These are phyloP conservation scores for Mycena metata DNA, from an alignment of 768 basidiomycete genomes.

Conservation along the genomic window DNA sequence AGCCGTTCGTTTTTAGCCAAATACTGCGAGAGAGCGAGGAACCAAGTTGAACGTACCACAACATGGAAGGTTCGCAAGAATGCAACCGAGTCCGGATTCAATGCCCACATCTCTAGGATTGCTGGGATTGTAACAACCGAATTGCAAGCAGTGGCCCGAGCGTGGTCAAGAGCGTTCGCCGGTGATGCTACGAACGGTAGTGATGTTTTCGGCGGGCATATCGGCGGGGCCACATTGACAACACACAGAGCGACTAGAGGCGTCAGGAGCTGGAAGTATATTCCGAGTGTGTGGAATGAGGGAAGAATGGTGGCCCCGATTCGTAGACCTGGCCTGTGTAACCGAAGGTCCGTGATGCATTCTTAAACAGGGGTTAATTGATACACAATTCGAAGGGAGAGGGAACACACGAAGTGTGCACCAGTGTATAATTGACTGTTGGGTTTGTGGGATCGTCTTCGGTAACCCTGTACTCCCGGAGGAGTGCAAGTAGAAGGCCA, in stretches of 20 bases:
- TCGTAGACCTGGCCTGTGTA: slow-evolving; percentile 1
- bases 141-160: slow-evolving; percentile 45
- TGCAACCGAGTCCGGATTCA: slow-evolving; percentile 44
- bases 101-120: slow-evolving; percentile 54
- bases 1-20: neutral
- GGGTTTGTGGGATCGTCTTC: slow-evolving; percentile 55
- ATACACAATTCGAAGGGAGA: no score
- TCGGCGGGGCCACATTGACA: slow-evolving; percentile 32
- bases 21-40: no score
- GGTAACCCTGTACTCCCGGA: slow-evolving; percentile 65
- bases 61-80: slow-evolving; percentile 41
- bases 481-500: slow-evolving; percentile 48
- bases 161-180: slow-evolving; percentile 54
- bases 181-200: slow-evolving; percentile 56
- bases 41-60: slow-evolving; percentile 38
- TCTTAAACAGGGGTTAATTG: no score
- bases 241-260: slow-evolving; percentile 32
- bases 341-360: slow-evolving; percentile 10
- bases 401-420: slow-evolving; percentile 49
- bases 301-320: slow-evolving; percentile 42
- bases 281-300: slow-evolving; percentile 44
- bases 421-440: slow-evolving; percentile 47
- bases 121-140: slow-evolving; percentile 51
- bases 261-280: slow-evolving; percentile 35
- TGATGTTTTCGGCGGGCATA: slow-evolving; percentile 31